Evolutionary conservation across 2,329 filamentous ascomycete genomes (phyloP), one percentile per base, ranked within the genome.

Genomic region (Xylaria sp.): DNA sequence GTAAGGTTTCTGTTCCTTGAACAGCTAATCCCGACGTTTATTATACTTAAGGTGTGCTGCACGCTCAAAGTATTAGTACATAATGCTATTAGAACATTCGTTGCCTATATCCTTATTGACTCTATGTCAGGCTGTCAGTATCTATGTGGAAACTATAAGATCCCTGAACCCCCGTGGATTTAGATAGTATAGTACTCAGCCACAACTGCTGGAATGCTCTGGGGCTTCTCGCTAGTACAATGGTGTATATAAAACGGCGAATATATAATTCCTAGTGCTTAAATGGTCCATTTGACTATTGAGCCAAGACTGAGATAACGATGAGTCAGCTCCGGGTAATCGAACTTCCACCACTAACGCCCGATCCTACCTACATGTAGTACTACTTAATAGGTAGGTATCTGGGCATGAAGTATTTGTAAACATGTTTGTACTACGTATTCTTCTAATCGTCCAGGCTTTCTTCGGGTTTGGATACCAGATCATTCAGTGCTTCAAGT

Each of bases 381-480:
- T n/a, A n/a, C n/a, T n/a, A n/a, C n/a, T n/a, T n/a, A n/a, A n/a
- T n/a, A n/a, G n/a, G n/a, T n/a, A n/a, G n/a, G n/a, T n/a, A n/a
- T n/a, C n/a, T n/a, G n/a, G n/a, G n/a, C 15, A 36, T 4, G 29
- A 5, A 11, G n/a, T n/a, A 11, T 56, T 42, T 9, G 44, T 57
- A 29, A 13, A 27, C 31, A 64, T 50, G n/a, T 67, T 61, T n/a
- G 47, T 27, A 49, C 59, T 53, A n/a, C n/a, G n/a, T n/a, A n/a
- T n/a, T n/a, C n/a, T 53, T 65, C 64, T 2, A 29, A 20, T 27
- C 5, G 25, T 59, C 62, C 47, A 42, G 42, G 36, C 27, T 62
- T 55, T 44, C 69, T 67, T 71, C 72, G 72, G 27, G 73, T 72
- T 6, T 72, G 53, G 5, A 71, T 67, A 3, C 17, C 17, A 39